Evolutionary conservation across 129 eudicot species (phyloP), one percentile per base, ranked within the genome.

Genomic region (Flaveria linearis): DNA sequence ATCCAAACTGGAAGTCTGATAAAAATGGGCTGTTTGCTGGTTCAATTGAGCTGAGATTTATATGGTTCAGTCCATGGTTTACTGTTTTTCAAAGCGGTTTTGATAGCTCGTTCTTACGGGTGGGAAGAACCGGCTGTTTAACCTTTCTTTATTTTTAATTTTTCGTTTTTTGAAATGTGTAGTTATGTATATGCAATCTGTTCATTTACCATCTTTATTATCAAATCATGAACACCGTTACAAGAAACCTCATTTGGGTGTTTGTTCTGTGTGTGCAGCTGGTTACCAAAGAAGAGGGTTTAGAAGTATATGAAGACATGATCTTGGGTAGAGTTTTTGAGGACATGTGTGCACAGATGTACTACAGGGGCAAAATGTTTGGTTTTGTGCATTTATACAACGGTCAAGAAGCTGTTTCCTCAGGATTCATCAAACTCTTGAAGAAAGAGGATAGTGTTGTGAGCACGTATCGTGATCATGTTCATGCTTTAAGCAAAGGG

Each of bases 401-500:
- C 20, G 80, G 80, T 12, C 80, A 75, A 75, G 80, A 75, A 50
- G 80, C 80, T 7, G 80, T 75, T 49, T 75, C 80, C 43, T 76
- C 80, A 20, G 80, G 80, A 0, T 76, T 76, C 26, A 76, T 76
- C 50, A 76, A 76, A 46, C 80, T 76, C 7, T n/a, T 76, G 28
- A 76, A 76, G 72, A 76, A 76, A 14, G 80, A 76, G 51, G 80
- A 76, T 9, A 76, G 53, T 50, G 72, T 76, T 4, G 80, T 76
- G 80, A 76, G 80, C 80, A 76, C 80, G 22, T 76, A 76, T 28
- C 80, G 80, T 76, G 80, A 76, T 9, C 80, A 76, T 17, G 80
- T 76, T 64, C 80, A 76, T 16, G 80, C 80, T 51, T 16, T 76
- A 28, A 76, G 80, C 80, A 76, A 76, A 51, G 80, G 80, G 2